These are phyloP conservation scores for Candida caryicola DNA, from an alignment of 805 yeast species.

Conservation along the genomic window DNA sequence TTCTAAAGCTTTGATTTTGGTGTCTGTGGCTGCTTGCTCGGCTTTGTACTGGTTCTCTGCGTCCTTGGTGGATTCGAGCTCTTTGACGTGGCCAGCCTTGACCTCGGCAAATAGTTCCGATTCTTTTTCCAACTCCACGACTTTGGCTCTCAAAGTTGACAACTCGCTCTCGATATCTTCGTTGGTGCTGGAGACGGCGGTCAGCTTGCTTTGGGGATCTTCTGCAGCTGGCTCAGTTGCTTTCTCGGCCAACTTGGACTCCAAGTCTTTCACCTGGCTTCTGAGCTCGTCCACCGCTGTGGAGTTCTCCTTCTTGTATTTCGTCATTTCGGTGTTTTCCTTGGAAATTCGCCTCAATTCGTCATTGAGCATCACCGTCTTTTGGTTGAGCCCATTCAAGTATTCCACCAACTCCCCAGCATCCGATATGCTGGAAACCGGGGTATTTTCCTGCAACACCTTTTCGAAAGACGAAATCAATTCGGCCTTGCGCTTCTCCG, in stretches of 20 bases:
- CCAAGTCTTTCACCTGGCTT: constrained; percentile 3
- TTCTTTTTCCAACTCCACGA: not conserved
- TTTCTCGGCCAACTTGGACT: not conserved
- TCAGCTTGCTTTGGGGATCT: no score
- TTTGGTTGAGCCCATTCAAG: constrained; percentile 58
- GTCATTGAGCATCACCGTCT: constrained; percentile 55
- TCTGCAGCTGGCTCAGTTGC: not conserved
- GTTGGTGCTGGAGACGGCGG: no score
- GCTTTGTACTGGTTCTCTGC: not conserved
- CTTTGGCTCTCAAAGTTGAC: no score
- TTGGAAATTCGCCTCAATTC: constrained; percentile 56
- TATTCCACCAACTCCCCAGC: constrained; percentile 68
- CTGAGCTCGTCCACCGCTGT: constrained; percentile 5
- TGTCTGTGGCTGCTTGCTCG: not conserved
- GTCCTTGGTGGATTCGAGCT: not conserved
- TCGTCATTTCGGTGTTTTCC: constrained; percentile 18
- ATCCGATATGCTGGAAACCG: constrained; percentile 72
- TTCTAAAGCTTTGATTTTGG: not conserved
- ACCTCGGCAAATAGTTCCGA: not conserved
- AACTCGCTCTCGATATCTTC: no score
- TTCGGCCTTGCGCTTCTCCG: constrained; percentile 66
- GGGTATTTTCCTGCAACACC: constrained; percentile 74
- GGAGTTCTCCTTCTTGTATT: constrained; percentile 4
- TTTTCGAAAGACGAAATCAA: constrained; percentile 63
- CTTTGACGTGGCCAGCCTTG: not conserved